phyloP scores from a whole-genome alignment of 331 rosid genomes.

The Acacia concinna region DNA sequence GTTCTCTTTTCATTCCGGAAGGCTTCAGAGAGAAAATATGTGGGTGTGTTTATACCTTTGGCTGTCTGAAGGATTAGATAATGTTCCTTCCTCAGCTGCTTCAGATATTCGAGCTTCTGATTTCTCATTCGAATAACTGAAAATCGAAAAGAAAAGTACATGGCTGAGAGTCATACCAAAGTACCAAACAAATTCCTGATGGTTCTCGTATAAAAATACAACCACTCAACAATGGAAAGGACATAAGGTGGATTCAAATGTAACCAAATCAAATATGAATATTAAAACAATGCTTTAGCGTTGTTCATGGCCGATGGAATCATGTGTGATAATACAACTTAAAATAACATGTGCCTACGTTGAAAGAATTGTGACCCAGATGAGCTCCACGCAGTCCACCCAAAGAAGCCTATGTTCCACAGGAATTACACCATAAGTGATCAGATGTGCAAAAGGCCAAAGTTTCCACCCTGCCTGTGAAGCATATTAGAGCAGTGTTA shows the following conservation, averaged over 20 bases:
- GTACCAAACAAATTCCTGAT: constrained; percentile 15
- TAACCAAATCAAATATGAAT: background rate
- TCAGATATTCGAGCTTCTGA: constrained; percentile 59
- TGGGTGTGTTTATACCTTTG: constrained; percentile 43
- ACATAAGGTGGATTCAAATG: background rate
- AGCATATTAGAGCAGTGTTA: constrained; percentile 25
- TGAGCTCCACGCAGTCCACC: constrained; percentile 96
- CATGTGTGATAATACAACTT: background rate
- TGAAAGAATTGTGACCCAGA: constrained; percentile 97
- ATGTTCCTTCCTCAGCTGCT: constrained; percentile 40
- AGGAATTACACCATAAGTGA: constrained; percentile 90
- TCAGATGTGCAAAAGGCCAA: constrained; percentile 95
- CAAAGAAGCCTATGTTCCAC: constrained; percentile 97
- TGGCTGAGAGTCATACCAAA: constrained; percentile 7
- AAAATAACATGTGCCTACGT: constrained; percentile 55
- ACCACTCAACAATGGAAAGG: constrained; percentile 1
- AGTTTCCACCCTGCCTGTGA: constrained; percentile 96
- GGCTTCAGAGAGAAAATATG: background rate
- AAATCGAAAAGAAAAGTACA: constrained; percentile 10
- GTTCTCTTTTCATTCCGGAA: constrained; percentile 18
- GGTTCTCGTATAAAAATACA: background rate
- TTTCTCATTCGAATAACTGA: constrained; percentile 88
- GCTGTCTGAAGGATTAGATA: constrained; percentile 44
- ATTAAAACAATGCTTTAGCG: background rate
- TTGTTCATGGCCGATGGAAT: background rate